phyloP scores from a whole-genome alignment of 176 grass and related monocot species.

The Stipa capillata region DNA sequence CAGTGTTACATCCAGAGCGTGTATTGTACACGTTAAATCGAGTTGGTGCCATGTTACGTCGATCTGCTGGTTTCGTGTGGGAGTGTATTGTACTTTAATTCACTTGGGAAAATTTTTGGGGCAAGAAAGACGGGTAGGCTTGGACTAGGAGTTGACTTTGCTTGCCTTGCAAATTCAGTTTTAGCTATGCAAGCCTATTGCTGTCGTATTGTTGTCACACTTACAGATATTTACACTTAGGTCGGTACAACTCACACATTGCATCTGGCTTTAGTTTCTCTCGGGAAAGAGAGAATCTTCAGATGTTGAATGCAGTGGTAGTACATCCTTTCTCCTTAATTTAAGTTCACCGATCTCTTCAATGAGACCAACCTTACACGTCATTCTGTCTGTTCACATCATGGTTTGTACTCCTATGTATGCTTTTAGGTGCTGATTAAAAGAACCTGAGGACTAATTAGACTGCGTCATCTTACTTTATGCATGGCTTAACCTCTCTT shows the following conservation, averaged over 20 bases:
- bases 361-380: background rate
- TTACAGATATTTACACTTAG: no score
- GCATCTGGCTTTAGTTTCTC: background rate
- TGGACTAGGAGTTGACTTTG: background rate
- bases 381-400: background rate
- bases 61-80: background rate
- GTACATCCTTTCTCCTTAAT: constrained; percentile 4
- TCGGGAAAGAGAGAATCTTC: background rate
- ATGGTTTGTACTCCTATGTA: background rate
- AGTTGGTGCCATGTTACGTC: constrained; percentile 12
- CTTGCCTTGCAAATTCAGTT: constrained; percentile 28
- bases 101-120: background rate
- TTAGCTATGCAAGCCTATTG: background rate
- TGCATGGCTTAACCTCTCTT: background rate
- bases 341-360: background rate
- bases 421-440: background rate
- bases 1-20: background rate
- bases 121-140: background rate
- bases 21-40: background rate
- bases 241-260: background rate
- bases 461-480: background rate
- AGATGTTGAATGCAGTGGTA: background rate
- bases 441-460: background rate
- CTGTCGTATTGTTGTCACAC: no score
- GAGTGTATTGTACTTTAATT: background rate